phyloP scores from a whole-genome alignment of 345 rosid genomes.

The Arabidopsis suecica region DNA sequence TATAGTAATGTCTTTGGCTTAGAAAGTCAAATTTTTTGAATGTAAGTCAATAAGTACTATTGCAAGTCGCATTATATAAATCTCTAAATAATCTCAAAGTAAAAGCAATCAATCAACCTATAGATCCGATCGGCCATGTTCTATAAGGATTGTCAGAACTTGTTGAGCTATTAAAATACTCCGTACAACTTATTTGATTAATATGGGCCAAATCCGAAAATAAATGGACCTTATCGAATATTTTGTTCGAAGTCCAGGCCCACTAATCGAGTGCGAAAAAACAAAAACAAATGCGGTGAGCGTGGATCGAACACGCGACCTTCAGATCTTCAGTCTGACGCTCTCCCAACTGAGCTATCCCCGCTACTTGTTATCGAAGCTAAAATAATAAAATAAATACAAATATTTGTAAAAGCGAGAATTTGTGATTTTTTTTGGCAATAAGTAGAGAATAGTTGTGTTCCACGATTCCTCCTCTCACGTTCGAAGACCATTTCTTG shows the following conservation, averaged over 20 bases:
- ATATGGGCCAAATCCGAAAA: not conserved
- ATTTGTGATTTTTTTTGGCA: too few species aligned
- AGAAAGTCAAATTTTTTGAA: conserved; percentile 11
- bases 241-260: not conserved
- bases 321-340: conserved; percentile 83
- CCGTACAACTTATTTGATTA: not conserved
- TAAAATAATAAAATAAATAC: not conserved
- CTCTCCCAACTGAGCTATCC: conserved; percentile 99
- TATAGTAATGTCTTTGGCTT: not conserved
- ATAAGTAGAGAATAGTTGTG: conserved; percentile 39
- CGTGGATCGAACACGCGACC: conserved; percentile 77
- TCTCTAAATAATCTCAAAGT: not conserved
- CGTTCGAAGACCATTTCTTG: conserved; percentile 39
- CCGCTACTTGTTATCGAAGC: conserved; percentile 28
- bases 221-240: not conserved
- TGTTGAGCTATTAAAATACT: not conserved
- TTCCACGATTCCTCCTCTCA: conserved; percentile 26
- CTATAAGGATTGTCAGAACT: conserved; percentile 15
- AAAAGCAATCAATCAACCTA: not conserved
- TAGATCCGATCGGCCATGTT: conserved; percentile 38
- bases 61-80: conserved; percentile 7
- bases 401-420: too few species aligned
- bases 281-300: conserved; percentile 51
- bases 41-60: conserved; percentile 6
- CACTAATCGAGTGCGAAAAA: not conserved